Evolutionary conservation across 441 rosid genomes (phyloP).

Genomic region (Corymbia calophylla): DNA sequence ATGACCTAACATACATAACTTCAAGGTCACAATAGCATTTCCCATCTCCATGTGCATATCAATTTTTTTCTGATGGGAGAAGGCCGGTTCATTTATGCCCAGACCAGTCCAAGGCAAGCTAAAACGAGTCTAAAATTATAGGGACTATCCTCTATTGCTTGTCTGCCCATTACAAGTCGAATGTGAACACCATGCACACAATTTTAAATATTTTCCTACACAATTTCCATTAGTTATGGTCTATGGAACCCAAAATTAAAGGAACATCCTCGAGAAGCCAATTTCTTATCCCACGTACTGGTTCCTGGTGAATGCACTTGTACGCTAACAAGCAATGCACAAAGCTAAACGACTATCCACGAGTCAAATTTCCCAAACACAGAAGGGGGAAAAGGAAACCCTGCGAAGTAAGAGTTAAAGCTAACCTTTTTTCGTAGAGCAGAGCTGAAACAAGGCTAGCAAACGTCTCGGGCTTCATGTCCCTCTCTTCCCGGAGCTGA

Average conservation of each 20-base stretch:
- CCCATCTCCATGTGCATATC: background rate
- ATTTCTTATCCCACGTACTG: background rate
- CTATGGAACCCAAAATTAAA: background rate
- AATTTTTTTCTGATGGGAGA: background rate
- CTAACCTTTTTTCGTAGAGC: conserved; percentile 90
- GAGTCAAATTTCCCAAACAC: background rate
- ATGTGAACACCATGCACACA: background rate
- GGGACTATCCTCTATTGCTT: background rate
- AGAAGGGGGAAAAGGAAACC: background rate
- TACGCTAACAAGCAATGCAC: too few species aligned
- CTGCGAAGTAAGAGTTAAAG: background rate
- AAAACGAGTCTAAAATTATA: background rate
- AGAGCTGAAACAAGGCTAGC: conserved; percentile 91
- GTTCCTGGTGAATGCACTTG: background rate
- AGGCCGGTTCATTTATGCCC: background rate
- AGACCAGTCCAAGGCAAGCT: background rate
- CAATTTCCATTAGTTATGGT: background rate
- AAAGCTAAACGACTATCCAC: background rate
- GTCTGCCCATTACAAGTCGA: background rate
- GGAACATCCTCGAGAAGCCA: background rate
- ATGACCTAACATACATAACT: background rate
- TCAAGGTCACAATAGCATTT: background rate
- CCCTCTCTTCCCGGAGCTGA: conserved; percentile 89
- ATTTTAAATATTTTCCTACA: background rate
- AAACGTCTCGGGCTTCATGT: conserved; percentile 96